Base-by-base conservation (phyloP, 2,329 filamentous ascomycete genomes). In the Amylocarpus encephaloides region DNA sequence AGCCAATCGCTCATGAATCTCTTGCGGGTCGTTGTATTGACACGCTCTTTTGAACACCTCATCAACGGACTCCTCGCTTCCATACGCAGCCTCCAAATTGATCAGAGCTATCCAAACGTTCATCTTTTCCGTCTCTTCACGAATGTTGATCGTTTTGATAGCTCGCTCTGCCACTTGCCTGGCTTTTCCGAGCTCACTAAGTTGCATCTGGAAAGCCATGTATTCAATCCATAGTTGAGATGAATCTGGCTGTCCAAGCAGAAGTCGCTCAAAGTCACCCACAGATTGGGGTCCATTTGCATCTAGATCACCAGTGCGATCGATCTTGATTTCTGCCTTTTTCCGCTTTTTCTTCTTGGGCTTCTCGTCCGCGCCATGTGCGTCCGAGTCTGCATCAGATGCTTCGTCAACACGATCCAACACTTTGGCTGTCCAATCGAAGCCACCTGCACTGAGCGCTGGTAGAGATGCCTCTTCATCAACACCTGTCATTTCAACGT, bases 131-230 rank as follows among this genome's bases (percentile, higher is more conserved):
- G 84, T 82, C 66, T 95, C 87, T 66, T 96, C 90, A 22, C 88
- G 82, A 54, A 94, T 88, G 68, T 88, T 87, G 72, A 98, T 97
- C 13, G 86, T 94, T 65, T 85, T 84, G 56, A 97, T 79, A 15
- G 93, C 93, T 54, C 93, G 86, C 70, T 96, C 87, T 1, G 89
- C 91, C 52, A 96, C 85, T 58, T 92, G 86, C 43, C 92, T 83
- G 11, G 93, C 91, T 69, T 90, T 93, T 54, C 85, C 82, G 16
- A 94, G 76, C 70, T 98, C 93, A 65, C 88, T 88, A 46, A 95
- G 80, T 65, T 95, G 86, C 68, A 96, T 84, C 70, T 97, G 89
- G 78, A 95, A 95, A n/a, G 91, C 90, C 89, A 98, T 97, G 72
- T 98, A 98, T 58, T 88, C 81, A 48, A 96, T 88, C 93, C 93